Evolutionary conservation across 805 yeast genomes (phyloP).

Genomic region (Wilhelminamyces savonicus): DNA sequence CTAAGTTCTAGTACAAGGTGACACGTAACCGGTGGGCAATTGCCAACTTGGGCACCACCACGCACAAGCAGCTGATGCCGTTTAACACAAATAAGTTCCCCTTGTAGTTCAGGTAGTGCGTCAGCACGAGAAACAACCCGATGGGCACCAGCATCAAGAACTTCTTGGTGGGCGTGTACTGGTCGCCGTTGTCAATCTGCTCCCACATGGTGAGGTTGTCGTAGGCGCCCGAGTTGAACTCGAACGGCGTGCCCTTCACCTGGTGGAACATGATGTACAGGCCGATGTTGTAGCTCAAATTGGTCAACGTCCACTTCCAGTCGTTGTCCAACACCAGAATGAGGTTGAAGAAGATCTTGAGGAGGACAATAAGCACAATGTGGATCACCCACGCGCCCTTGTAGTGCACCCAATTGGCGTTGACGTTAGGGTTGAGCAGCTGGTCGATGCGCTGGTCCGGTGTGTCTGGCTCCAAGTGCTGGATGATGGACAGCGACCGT

Average conservation of each 20-base stretch:
- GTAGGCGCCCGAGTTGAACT: conserved; percentile 93
- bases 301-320: conserved; percentile 91
- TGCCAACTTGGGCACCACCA: conserved; percentile 89
- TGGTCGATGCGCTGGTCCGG: conserved; percentile 91
- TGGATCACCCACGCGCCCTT: conserved; percentile 97
- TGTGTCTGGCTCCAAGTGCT: conserved; percentile 90
- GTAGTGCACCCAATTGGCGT: conserved; percentile 93
- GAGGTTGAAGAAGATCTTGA: conserved; percentile 72
- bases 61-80: conserved; percentile 73
- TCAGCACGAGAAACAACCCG: conserved; percentile 72
- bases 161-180: conserved; percentile 94
- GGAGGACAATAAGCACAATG: conserved; percentile 67
- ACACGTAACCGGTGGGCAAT: conserved; percentile 73
- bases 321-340: conserved; percentile 78
- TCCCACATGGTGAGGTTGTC: conserved; percentile 99
- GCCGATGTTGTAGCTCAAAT: conserved; percentile 83
- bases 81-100: conserved; percentile 72
- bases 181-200: conserved; percentile 92
- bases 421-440: conserved; percentile 78
- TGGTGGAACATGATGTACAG: conserved; percentile 94
- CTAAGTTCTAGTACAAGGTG: conserved; percentile 32
- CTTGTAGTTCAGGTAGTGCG: conserved; percentile 87
- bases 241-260: conserved; percentile 96
- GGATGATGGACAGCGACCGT: conserved; percentile 81
- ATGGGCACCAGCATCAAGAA: conserved; percentile 92